phyloP scores from a whole-genome alignment of 1,139 yeast species.

The Geotrichum phurueaensis region DNA sequence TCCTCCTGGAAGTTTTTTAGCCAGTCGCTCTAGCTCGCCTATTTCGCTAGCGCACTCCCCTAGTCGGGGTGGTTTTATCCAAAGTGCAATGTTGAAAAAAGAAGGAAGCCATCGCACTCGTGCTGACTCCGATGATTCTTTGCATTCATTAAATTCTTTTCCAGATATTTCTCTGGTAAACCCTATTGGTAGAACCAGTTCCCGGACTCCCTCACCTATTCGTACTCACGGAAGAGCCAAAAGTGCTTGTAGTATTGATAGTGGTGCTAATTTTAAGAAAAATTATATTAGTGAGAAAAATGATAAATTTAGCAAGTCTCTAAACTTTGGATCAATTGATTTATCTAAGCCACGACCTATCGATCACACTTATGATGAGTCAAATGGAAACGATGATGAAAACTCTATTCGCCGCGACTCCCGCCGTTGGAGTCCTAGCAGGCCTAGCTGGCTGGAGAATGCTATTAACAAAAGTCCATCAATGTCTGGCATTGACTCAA shows the following conservation, averaged over 20 bases:
- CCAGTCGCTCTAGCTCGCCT: slow-evolving; percentile 15
- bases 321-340: slow-evolving; percentile 1
- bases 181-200: slow-evolving; percentile 14
- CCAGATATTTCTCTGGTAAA: slow-evolving; percentile 14
- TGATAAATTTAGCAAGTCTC: background rate
- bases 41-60: slow-evolving; percentile 22
- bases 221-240: slow-evolving; percentile 11
- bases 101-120: slow-evolving; percentile 23
- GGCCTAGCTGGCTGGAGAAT: slow-evolving; percentile 31
- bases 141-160: slow-evolving; percentile 3
- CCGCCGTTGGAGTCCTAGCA: slow-evolving; percentile 20
- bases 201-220: slow-evolving; percentile 17
- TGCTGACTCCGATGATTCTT: slow-evolving; percentile 11
- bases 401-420: slow-evolving; percentile 16
- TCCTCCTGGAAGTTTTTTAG: slow-evolving; percentile 18
- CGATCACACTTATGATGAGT: background rate
- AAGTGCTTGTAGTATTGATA: slow-evolving; percentile 7
- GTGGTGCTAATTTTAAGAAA: background rate
- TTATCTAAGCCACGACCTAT: background rate
- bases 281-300: background rate
- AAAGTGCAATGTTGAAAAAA: slow-evolving; percentile 31
- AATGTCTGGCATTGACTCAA: slow-evolving; percentile 2
- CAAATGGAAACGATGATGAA: background rate
- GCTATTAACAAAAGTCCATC: slow-evolving; percentile 27
- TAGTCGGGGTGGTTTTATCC: slow-evolving; percentile 29